Evolutionary conservation across 2,329 filamentous ascomycete genomes (phyloP).

Genomic region (Botrytis fragariae): DNA sequence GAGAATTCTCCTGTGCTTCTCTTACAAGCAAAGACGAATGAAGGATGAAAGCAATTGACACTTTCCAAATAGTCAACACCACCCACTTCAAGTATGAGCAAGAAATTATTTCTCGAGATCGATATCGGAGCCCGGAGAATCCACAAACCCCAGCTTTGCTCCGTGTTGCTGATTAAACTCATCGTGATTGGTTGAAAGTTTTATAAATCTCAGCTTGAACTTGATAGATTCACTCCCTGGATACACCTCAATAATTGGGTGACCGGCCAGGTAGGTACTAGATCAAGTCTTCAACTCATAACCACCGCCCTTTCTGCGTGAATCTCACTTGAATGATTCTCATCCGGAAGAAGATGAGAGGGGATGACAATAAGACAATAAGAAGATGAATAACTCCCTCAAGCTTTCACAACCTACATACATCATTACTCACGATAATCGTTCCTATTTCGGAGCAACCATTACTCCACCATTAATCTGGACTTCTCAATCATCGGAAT

Average conservation of each 20-base stretch:
- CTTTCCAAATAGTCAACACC: not conserved
- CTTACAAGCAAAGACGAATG: not conserved
- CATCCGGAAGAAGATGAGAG: not conserved
- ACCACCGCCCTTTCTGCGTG: not conserved
- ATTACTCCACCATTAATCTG: not conserved
- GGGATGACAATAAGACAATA: not conserved
- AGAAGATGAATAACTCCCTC: not conserved
- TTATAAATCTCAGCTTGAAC: not conserved
- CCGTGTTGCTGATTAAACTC: slow-evolving; percentile 10
- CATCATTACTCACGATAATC: not conserved
- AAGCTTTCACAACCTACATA: not conserved
- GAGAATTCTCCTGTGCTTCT: not conserved
- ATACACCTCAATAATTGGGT: no score
- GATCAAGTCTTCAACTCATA: not conserved
- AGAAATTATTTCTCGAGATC: slow-evolving; percentile 22
- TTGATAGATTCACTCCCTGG: not conserved
- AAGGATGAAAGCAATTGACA: not conserved
- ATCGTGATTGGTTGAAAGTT: slow-evolving; percentile 5
- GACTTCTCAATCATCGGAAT: not conserved
- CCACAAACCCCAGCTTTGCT: slow-evolving; percentile 14
- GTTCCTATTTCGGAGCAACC: slow-evolving; percentile 14
- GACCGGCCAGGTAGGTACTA: no score
- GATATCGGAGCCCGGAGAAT: slow-evolving; percentile 20
- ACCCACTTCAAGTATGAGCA: not conserved
- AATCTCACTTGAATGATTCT: no score